Evolutionary conservation across 257 asterid genomes (phyloP), one percentile per base, ranked within the genome.

Genomic region (Solanum ossicruentum): DNA sequence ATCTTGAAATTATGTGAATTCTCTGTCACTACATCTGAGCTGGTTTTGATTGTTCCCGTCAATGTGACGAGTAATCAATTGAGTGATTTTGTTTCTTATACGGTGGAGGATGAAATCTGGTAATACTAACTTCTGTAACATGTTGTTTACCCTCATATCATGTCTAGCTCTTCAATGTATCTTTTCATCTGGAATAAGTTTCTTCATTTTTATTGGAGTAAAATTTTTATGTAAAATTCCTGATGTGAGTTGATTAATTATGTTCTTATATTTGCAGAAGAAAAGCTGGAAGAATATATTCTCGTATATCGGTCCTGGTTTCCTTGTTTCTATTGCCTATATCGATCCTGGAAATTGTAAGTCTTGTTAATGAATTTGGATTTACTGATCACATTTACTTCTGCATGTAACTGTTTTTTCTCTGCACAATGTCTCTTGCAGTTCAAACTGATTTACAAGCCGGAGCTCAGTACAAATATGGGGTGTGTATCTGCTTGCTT

Each of bases 291-390:
- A 92, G 92, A 96, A 96, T 87, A 89, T 96, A 83, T 92, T 96
- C 82, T 86, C 98, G 1, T 95, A 96, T 86, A 84, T 95, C 85
- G 99, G 99, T 52, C 99, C 98, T 43, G 99, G 99, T 57, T 93
- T 96, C 93, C 99, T 96, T 84, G 99, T 96, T 91, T 95, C 96
- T 85, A 96, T 96, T 83, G 99, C 99, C 28, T 96, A 96, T 88
- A 96, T 96, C 60, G 99, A 96, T 87, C 99, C 99, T 17, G 99
- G 99, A 86, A 96, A 96, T 84, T 93, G 99, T 96, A 91, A 89
- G 98, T 84, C 60, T 81, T 41, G 11, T 77, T 55, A 36, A 21
- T 49, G 26, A 47, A 6, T 4, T 80, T 52, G 79, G 52, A 43
- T 60, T 83, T 71, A 51, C 21, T 20, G 39, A 39, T 20, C n/a